Percentiles rank a stretch among this genome's conserved stretches.
These are phyloP conservation scores for Chlorencoelia australis DNA, from an alignment of 2,329 filamentous ascomycete species.

Conservation along the genomic window DNA sequence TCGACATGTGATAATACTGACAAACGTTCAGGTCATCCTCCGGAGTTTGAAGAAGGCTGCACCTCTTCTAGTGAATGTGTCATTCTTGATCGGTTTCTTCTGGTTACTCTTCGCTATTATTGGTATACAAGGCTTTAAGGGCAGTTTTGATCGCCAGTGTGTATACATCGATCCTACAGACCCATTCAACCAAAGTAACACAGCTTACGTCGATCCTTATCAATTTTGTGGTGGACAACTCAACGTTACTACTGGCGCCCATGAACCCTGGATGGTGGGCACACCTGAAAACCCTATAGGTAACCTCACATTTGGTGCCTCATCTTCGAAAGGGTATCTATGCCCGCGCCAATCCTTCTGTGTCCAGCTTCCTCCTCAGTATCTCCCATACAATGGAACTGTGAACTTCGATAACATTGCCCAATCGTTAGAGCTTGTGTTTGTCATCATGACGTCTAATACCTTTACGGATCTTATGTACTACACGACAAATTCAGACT, in stretches of 20 bases:
- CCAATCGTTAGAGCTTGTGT: slow-evolving; percentile 86
- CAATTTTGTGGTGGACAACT: slow-evolving; percentile 85
- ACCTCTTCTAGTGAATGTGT: slow-evolving; percentile 82
- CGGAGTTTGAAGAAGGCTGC: slow-evolving; percentile 92
- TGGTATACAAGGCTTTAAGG: slow-evolving; percentile 92
- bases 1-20: slow-evolving; percentile 1
- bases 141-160: slow-evolving; percentile 66
- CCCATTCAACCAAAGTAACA: slow-evolving; percentile 36
- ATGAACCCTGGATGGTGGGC: slow-evolving; percentile 57
- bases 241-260: slow-evolving; percentile 43
- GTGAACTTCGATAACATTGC: slow-evolving; percentile 93
- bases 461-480: slow-evolving; percentile 95
- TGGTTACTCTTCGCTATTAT: slow-evolving; percentile 97
- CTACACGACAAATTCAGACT: slow-evolving; percentile 84
- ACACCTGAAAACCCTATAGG: slow-evolving; percentile 1
- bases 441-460: slow-evolving; percentile 97
- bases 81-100: slow-evolving; percentile 91
- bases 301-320: slow-evolving; percentile 41
- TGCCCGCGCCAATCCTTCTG: slow-evolving; percentile 80
- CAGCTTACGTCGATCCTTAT: slow-evolving; percentile 51
- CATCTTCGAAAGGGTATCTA: slow-evolving; percentile 68
- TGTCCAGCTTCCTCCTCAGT: slow-evolving; percentile 56
- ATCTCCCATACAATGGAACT: slow-evolving; percentile 65
- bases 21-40: slow-evolving; percentile 61
- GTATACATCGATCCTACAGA: slow-evolving; percentile 62